Percentiles rank a stretch among this genome's conserved stretches.
These are phyloP conservation scores for Suillus alpinus DNA, from an alignment of 768 basidiomycete genomes.

Conservation along the genomic window DNA sequence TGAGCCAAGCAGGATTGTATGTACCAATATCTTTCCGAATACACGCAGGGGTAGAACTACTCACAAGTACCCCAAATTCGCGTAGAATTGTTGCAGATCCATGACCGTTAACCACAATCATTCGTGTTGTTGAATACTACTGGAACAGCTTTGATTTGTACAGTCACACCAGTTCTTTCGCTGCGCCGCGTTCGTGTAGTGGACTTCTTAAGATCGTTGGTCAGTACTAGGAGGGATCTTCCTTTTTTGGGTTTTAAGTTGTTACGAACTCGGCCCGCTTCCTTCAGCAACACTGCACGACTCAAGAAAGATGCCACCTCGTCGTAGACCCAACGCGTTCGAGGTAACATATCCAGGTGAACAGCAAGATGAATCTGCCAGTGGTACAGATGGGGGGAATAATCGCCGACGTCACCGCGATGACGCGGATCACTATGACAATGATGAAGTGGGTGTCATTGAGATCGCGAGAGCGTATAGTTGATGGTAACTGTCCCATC, in stretches of 20 bases:
- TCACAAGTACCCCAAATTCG: not conserved
- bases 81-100: not conserved
- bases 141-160: not conserved
- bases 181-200: not conserved
- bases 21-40: slow-evolving; percentile 14
- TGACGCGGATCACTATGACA: slow-evolving; percentile 3
- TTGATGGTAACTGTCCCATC: not conserved
- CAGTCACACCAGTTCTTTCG: not conserved
- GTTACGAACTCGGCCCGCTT: not conserved
- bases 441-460: slow-evolving; percentile 15
- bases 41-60: slow-evolving; percentile 5
- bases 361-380: slow-evolving; percentile 18
- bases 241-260: not conserved
- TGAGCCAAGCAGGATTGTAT: not conserved
- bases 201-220: not conserved
- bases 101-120: not conserved
- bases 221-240: too few species aligned
- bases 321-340: slow-evolving; percentile 49
- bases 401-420: slow-evolving; percentile 27
- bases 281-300: not conserved
- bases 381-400: slow-evolving; percentile 20
- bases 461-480: not conserved
- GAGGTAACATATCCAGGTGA: slow-evolving; percentile 50
- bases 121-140: not conserved
- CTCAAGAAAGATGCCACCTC: slow-evolving; percentile 32